Conservation (phyloP, 73 alveolate genomes). For the Symbiodinium pilosum region DNA sequence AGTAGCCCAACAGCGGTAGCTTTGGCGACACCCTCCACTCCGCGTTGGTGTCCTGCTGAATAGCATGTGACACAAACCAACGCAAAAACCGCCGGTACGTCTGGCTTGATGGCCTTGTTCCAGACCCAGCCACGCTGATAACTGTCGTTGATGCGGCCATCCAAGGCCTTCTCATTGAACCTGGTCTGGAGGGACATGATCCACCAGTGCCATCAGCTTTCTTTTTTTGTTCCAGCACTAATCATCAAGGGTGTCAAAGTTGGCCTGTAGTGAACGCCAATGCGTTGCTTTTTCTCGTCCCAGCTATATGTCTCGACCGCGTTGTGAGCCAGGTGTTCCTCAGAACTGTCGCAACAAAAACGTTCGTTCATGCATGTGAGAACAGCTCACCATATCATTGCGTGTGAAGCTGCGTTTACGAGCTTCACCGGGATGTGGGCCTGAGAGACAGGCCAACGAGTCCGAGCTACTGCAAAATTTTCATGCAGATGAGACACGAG, state of each 20-base stretch:
- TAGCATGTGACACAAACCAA: neutral
- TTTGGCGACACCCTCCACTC: constrained; percentile 92
- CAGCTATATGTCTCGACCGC: constrained; percentile 85
- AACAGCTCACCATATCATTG: too few species aligned
- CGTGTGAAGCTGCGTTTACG: constrained; percentile 21
- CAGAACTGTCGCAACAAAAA: too few species aligned
- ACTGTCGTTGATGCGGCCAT: constrained; percentile 75
- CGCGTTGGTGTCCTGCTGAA: constrained; percentile 51
- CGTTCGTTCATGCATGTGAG: too few species aligned
- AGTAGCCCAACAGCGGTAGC: constrained; percentile 53
- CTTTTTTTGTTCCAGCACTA: too few species aligned
- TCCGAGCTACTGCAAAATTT: too few species aligned
- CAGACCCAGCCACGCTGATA: constrained; percentile 83
- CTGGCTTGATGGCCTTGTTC: too few species aligned
- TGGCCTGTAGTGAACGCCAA: constrained; percentile 84
- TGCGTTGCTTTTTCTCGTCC: constrained; percentile 59
- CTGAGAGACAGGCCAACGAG: neutral
- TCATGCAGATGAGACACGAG: neutral
- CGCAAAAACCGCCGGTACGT: too few species aligned
- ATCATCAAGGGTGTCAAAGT: too few species aligned
- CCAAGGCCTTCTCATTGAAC: constrained; percentile 65
- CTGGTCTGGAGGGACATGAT: too few species aligned
- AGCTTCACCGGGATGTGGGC: constrained; percentile 91
- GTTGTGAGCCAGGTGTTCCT: constrained; percentile 90
- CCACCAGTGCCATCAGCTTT: too few species aligned